These are phyloP conservation scores for Adansonia grandidieri DNA, from an alignment of 441 rosid genomes.

Conservation along the genomic window DNA sequence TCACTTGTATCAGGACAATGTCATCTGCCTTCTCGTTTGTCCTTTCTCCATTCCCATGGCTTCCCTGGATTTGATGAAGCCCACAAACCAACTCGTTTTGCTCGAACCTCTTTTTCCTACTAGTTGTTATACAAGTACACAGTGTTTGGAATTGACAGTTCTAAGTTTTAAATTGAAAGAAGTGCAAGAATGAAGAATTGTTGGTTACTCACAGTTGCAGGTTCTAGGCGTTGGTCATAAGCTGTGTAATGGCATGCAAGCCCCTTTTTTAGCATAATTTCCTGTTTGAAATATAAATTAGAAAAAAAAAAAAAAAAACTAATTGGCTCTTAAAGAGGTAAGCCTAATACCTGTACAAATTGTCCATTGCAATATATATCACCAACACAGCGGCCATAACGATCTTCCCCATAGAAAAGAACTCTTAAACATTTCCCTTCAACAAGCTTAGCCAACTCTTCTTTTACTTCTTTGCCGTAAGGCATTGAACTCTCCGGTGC, in stretches of 20 bases:
- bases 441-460: conserved; percentile 51
- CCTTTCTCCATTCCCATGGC: conserved; percentile 68
- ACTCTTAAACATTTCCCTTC: conserved; percentile 55
- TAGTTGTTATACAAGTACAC: conserved; percentile 16
- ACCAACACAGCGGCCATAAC: conserved; percentile 66
- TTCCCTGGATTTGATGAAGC: conserved; percentile 56
- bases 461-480: conserved; percentile 57
- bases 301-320: neutral
- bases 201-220: conserved; percentile 50
- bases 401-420: conserved; percentile 61
- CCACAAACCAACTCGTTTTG: conserved; percentile 58
- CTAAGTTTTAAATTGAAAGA: neutral
- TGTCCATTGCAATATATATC: conserved; percentile 72
- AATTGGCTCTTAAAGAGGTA: too few relatives aligned
- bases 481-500: conserved; percentile 69
- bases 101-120: conserved; percentile 84
- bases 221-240: conserved; percentile 60
- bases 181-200: neutral
- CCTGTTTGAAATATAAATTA: conserved; percentile 38
- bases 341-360: conserved; percentile 52
- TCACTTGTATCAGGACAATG: neutral
- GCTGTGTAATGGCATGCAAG: conserved; percentile 79
- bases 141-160: neutral
- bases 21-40: conserved; percentile 45
- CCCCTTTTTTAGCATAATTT: conserved; percentile 81